Evolutionary conservation across 768 basidiomycete species (phyloP).

Genomic region (Suillus hirtellus): DNA sequence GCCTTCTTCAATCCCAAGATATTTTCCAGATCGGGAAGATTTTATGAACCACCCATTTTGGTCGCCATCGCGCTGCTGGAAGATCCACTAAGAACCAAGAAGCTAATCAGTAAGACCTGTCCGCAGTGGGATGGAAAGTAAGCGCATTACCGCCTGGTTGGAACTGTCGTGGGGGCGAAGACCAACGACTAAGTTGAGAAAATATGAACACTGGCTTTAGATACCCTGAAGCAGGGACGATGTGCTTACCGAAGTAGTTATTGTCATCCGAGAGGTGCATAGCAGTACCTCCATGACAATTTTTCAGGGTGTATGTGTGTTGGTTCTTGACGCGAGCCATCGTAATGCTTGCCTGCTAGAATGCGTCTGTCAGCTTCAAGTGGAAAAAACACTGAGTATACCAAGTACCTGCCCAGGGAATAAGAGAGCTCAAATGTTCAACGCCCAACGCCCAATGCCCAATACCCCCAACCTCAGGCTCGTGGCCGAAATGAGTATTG

Average conservation of each 20-base stretch:
- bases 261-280: slow-evolving; percentile 58
- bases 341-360: not conserved
- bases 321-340: slow-evolving; percentile 36
- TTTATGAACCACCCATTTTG: slow-evolving; percentile 44
- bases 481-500: not conserved
- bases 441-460: too few relatives aligned
- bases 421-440: too few relatives aligned
- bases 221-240: not conserved
- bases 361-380: not conserved
- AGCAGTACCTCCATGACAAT: slow-evolving; percentile 50
- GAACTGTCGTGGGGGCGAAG: slow-evolving; percentile 40
- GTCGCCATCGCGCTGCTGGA: slow-evolving; percentile 30
- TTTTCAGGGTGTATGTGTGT: slow-evolving; percentile 45
- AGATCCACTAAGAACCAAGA: slow-evolving; percentile 43
- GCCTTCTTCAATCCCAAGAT: slow-evolving; percentile 40
- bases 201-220: not conserved
- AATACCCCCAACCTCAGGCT: too few relatives aligned
- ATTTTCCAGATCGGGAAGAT: slow-evolving; percentile 41
- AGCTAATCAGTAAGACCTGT: not conserved
- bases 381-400: too few relatives aligned
- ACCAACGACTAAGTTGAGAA: slow-evolving; percentile 44
- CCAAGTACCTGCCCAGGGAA: not conserved
- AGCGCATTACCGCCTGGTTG: slow-evolving; percentile 49
- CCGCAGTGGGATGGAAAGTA: not conserved
- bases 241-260: slow-evolving; percentile 42